phyloP scores from a whole-genome alignment of 345 rosid species.

The Salix caprea region DNA sequence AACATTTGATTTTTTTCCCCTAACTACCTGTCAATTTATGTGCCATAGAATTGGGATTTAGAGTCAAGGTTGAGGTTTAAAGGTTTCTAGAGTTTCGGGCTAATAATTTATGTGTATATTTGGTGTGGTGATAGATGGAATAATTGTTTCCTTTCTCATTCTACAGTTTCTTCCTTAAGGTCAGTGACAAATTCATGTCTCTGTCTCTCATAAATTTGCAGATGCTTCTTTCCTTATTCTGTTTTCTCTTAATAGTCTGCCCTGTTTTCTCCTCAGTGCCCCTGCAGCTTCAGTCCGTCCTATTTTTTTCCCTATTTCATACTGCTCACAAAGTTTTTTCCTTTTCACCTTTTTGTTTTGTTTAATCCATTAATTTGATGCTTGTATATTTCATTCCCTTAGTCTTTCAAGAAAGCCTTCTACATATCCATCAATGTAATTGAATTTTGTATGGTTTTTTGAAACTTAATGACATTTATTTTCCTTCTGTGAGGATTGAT shows the following conservation, averaged over 20 bases:
- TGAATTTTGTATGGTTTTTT: background rate
- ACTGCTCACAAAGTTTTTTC: background rate
- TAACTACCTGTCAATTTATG: background rate
- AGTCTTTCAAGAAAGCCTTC: background rate
- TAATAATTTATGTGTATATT: background rate
- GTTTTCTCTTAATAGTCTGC: background rate
- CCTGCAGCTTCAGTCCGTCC: background rate
- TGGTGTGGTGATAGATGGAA: background rate
- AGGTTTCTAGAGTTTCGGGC: background rate
- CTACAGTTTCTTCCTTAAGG: background rate
- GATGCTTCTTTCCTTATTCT: background rate
- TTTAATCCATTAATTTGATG: background rate
- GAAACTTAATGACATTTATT: background rate
- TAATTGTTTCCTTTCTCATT: background rate
- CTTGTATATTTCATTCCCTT: background rate
- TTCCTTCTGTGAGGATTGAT: background rate
- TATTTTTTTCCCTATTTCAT: background rate
- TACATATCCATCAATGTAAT: background rate
- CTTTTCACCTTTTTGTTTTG: background rate
- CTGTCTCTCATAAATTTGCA: background rate
- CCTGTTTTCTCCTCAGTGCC: background rate
- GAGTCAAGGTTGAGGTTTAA: background rate
- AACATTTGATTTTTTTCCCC: background rate
- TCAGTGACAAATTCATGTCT: background rate
- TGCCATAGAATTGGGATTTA: background rate